Evolutionary conservation across 2,329 filamentous ascomycete species (phyloP).

Genomic region (Scedosporium boydii): DNA sequence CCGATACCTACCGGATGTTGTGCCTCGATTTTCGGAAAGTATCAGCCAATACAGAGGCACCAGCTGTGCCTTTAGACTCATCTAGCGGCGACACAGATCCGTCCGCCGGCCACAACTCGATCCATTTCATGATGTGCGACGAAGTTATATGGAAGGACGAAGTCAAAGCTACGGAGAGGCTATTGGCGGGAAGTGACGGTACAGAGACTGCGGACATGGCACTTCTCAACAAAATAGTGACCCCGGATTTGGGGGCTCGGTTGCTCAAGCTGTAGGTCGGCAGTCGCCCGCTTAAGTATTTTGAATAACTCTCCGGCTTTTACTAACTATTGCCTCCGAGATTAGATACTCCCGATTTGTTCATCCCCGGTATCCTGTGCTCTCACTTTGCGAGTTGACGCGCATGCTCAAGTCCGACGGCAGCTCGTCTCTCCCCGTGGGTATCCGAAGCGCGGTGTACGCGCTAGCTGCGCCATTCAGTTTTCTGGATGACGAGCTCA

Average conservation of each 20-base stretch:
- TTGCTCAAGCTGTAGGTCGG: conserved; percentile 10
- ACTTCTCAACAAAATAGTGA: neutral
- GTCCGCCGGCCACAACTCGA: neutral
- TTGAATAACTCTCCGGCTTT: neutral
- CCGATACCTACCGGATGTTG: too few species aligned
- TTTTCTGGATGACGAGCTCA: conserved; percentile 17
- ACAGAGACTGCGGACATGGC: neutral
- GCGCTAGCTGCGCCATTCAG: conserved; percentile 16
- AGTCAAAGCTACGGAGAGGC: neutral
- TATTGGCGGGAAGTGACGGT: neutral
- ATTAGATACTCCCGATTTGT: neutral
- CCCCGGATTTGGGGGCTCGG: neutral
- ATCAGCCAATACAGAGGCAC: too few species aligned
- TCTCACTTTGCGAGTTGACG: neutral
- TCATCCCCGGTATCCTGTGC: neutral
- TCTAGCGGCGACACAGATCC: too few species aligned
- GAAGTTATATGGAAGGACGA: neutral
- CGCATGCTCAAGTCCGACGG: neutral
- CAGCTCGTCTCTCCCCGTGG: neutral
- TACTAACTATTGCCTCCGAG: neutral
- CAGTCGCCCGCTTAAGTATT: conserved; percentile 3
- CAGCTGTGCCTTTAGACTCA: too few species aligned
- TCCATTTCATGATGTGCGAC: neutral
- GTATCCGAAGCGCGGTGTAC: conserved; percentile 13
- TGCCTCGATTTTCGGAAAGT: too few species aligned